Percentiles rank a stretch among this genome's conserved stretches.
These are phyloP conservation scores for Cyclotella cryptica DNA, from an alignment of 108 stramenopile species.

Conservation along the genomic window DNA sequence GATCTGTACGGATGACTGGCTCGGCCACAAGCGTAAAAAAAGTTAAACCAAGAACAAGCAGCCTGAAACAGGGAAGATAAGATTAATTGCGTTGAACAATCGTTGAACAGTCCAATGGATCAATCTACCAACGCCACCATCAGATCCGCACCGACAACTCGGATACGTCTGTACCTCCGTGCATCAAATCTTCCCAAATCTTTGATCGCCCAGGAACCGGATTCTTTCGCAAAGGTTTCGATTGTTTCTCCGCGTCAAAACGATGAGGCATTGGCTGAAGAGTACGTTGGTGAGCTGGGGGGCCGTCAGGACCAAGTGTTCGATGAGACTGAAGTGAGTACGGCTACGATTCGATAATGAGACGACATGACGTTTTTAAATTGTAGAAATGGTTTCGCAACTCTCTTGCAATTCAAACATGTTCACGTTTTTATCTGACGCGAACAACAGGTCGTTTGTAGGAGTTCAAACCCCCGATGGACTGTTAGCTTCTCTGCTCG, in stretches of 20 bases:
- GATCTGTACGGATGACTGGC: no score
- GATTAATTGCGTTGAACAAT: no score
- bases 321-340: conserved; percentile 20
- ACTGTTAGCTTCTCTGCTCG: conserved; percentile 21
- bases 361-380: not conserved
- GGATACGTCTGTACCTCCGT: conserved; percentile 29
- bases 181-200: conserved; percentile 19
- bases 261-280: not conserved
- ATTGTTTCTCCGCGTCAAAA: not conserved
- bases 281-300: not conserved
- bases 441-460: conserved; percentile 21
- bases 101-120: no score
- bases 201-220: conserved; percentile 19
- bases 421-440: not conserved
- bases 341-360: not conserved
- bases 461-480: conserved; percentile 32
- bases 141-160: not conserved
- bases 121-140: no score
- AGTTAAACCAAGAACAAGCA: no score
- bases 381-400: no score
- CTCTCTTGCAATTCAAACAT: no score
- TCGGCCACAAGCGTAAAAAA: no score
- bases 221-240: conserved; percentile 23
- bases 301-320: not conserved
- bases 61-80: no score